Evolutionary conservation across 441 rosid species (phyloP).

Genomic region (Populus hybrid): DNA sequence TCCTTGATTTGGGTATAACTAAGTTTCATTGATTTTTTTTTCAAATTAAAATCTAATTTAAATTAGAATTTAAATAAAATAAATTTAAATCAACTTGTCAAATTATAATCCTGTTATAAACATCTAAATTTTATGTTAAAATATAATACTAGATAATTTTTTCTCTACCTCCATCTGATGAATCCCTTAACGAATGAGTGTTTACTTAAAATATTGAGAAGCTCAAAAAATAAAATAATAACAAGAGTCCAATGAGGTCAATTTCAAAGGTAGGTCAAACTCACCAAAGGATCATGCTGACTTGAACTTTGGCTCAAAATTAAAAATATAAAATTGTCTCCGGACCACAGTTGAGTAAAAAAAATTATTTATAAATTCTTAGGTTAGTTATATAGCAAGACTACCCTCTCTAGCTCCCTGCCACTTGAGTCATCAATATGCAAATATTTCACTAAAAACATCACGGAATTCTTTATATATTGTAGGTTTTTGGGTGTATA

Average conservation of each 20-base stretch:
- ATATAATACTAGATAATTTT: too few species aligned
- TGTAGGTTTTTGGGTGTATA: background rate
- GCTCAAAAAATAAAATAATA: background rate
- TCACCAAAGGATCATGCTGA: background rate
- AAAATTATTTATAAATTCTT: too few species aligned
- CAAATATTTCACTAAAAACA: background rate
- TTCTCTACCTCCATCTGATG: background rate
- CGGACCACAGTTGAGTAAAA: too few species aligned
- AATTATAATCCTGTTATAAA: too few species aligned
- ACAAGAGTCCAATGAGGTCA: background rate
- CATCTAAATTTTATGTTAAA: too few species aligned
- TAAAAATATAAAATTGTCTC: background rate
- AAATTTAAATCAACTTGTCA: too few species aligned
- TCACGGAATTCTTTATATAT: background rate
- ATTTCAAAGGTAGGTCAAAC: background rate
- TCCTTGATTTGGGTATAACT: too few species aligned
- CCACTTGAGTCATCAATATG: background rate
- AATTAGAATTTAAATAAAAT: too few species aligned
- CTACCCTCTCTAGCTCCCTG: background rate
- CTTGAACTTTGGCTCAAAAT: background rate
- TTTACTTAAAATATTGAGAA: too few species aligned
- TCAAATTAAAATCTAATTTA: too few species aligned
- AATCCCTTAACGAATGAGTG: too few species aligned
- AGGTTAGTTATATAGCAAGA: background rate
- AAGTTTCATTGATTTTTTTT: too few species aligned